Base-by-base conservation (phyloP, 1,139 yeast genomes). In the Candida sanyaensis region DNA sequence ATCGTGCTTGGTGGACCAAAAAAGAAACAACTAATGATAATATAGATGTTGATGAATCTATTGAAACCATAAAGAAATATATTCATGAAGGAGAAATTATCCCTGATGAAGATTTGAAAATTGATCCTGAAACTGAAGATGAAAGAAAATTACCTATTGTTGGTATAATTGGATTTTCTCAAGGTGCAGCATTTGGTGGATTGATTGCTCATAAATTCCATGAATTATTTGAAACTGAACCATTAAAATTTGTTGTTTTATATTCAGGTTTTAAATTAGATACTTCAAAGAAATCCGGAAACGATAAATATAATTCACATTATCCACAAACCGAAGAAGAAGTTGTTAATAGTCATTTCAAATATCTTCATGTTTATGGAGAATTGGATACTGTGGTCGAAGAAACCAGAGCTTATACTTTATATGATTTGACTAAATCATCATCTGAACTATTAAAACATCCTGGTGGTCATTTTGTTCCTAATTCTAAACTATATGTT, bases 391-490 rank as follows among this genome's bases (percentile, higher is more conserved):
- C 97, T 0, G 86, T 93, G 12, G 93, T 92, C 2, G 82, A 86
- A n/a, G 91, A 87, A 44, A 85, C 80, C 42, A 75, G 95, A 51
- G 77, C 86, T 0, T 69, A 80, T 66, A 68, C 73, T 1, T 69
- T 92, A 37, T 84, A 74, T 57, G 78, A 88, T 9, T 65, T 74
- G 1, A 81, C 86, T 55, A 69, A 70, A 42, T 71, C 68, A 5
- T 68, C 65, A 2, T 73, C 79, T 5, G 75, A 76, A 3, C 52
- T 84, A 37, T 61, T 88, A 53, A 79, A 74, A 51, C 96, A 89
- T 62, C 88, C 92, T 1, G 96, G 96, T 32, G 95, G 96, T 0
- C 96, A 89, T 62, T 88, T 84, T 62, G 92, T 88, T 12, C 96
- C 96, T 5, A 86, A 86, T 55, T 78, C 87, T 2, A 84, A 82